These are phyloP conservation scores for Podospora pseudoanserina DNA, from an alignment of 495 filamentous ascomycete species.

Conservation along the genomic window DNA sequence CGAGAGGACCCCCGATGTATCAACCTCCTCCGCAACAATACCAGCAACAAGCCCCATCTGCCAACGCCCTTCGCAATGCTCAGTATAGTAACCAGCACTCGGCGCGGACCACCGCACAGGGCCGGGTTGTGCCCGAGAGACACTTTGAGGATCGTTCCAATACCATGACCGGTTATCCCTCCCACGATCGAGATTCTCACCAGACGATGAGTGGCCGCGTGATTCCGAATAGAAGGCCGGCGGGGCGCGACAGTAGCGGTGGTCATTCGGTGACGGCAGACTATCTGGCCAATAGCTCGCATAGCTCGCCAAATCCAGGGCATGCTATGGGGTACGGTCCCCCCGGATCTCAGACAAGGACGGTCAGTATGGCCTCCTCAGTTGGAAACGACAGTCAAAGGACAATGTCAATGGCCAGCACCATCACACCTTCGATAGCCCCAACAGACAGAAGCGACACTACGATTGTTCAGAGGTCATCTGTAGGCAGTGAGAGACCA, in stretches of 20 bases:
- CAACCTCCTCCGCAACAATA: constrained; percentile 62
- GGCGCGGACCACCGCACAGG: constrained; percentile 79
- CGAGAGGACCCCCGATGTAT: constrained; percentile 59
- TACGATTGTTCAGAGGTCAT: constrained; percentile 43
- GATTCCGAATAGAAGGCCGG: constrained; percentile 62
- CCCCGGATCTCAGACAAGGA: constrained; percentile 46
- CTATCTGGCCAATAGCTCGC: constrained; percentile 18
- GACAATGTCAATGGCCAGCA: constrained; percentile 87
- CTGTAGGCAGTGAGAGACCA: constrained; percentile 47
- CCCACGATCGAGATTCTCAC: constrained; percentile 67
- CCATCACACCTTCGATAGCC: constrained; percentile 42
- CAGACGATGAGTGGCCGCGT: constrained; percentile 90
- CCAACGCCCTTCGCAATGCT: constrained; percentile 70
- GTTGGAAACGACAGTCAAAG: constrained; percentile 40
- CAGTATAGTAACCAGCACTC: constrained; percentile 58
- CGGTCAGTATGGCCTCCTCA: constrained; percentile 52
- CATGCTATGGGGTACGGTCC: constrained; percentile 29
- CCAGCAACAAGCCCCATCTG: constrained; percentile 62
- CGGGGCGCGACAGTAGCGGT: constrained; percentile 22
- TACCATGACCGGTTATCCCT: constrained; percentile 85
- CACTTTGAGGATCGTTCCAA: constrained; percentile 84
- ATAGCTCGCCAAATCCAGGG: constrained; percentile 15
- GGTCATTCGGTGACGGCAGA: constrained; percentile 8
- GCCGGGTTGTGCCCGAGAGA: constrained; percentile 83
- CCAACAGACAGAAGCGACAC: constrained; percentile 34